Conservation (phyloP, 2,329 filamentous ascomycete genomes). For the Teratosphaeria viscida region DNA sequence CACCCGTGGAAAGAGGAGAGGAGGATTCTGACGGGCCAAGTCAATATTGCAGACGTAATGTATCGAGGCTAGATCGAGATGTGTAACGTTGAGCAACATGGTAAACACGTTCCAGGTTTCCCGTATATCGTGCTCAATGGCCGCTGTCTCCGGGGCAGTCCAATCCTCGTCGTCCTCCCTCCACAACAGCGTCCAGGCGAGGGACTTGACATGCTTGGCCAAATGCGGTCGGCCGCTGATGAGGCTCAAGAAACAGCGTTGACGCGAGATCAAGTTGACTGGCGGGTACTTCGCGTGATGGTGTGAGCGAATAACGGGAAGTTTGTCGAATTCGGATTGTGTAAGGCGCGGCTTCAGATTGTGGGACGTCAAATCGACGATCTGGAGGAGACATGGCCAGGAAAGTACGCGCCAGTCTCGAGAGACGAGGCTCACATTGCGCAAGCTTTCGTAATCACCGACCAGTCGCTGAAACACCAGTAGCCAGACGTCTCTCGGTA, state of each 20-base stretch:
- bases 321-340: neutral
- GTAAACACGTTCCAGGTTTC: constrained; percentile 6
- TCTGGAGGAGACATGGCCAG: constrained; percentile 1
- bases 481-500: constrained; percentile 1
- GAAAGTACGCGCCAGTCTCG: constrained; percentile 4
- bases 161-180: neutral
- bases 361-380: constrained; percentile 7
- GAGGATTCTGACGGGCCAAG: constrained; percentile 2
- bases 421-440: constrained; percentile 2
- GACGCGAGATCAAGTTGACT: constrained; percentile 3
- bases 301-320: constrained; percentile 2
- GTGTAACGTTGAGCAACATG: constrained; percentile 4
- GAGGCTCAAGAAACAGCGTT: constrained; percentile 5
- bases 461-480: constrained; percentile 4
- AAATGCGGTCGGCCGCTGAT: constrained; percentile 2
- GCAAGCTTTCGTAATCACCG: constrained; percentile 1
- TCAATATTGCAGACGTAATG: constrained; percentile 1
- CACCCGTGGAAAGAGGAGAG: constrained; percentile 4
- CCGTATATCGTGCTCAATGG: neutral
- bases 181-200: constrained; percentile 9
- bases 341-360: constrained; percentile 4
- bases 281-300: constrained; percentile 1
- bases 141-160: neutral
- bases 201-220: constrained; percentile 4
- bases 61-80: constrained; percentile 5